These are phyloP conservation scores for Flaveria ramosissima DNA, from an alignment of 129 eudicot genomes.

Conservation along the genomic window DNA sequence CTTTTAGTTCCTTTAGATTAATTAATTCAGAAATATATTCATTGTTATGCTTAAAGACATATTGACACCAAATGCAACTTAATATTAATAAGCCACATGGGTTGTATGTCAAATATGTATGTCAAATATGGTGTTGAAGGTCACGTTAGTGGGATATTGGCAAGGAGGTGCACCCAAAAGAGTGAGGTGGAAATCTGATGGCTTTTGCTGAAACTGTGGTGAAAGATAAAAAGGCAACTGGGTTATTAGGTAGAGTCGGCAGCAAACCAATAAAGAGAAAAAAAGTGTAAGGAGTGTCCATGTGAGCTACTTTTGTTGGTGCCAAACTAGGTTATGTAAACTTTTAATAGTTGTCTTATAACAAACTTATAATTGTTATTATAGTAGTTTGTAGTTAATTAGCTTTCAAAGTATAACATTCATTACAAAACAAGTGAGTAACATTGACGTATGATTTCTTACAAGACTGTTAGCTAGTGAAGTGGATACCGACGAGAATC, in stretches of 20 bases:
- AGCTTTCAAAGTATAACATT: too few relatives aligned
- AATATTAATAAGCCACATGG: slow-evolving; percentile 17
- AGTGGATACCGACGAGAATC: too few relatives aligned
- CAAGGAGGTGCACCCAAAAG: slow-evolving; percentile 21
- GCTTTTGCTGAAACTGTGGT: slow-evolving; percentile 9
- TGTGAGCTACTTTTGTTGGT: background rate
- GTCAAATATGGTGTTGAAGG: background rate
- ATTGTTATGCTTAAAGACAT: background rate
- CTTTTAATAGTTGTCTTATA: too few relatives aligned
- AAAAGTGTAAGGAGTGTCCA: background rate
- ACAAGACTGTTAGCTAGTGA: too few relatives aligned
- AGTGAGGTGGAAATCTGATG: slow-evolving; percentile 6
- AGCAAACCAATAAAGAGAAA: slow-evolving; percentile 5
- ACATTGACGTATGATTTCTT: too few relatives aligned
- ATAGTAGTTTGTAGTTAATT: too few relatives aligned
- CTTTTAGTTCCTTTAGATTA: background rate
- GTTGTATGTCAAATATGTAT: slow-evolving; percentile 1
- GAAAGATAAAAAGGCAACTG: slow-evolving; percentile 20
- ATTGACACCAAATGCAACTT: background rate
- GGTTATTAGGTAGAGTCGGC: slow-evolving; percentile 26
- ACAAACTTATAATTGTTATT: too few relatives aligned
- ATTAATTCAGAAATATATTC: background rate
- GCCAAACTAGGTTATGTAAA: background rate
- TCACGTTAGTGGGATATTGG: slow-evolving; percentile 13
- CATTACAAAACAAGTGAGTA: too few relatives aligned